A percentile compares a stretch with the other conserved stretches of the same genome.
phyloP scores from a whole-genome alignment of 768 basidiomycete genomes.

The Termitomyces titanicus region DNA sequence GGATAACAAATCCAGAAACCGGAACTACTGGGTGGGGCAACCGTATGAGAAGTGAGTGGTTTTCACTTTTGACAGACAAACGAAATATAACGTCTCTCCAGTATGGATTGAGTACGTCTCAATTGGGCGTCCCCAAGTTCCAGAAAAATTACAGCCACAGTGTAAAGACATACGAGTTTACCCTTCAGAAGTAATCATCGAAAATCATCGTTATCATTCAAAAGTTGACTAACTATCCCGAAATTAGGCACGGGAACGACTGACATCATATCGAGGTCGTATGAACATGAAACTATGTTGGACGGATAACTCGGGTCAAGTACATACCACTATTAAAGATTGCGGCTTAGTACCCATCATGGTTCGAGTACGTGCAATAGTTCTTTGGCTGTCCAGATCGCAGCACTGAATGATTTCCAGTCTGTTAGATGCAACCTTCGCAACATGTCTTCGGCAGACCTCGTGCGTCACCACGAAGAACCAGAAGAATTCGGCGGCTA shows the following conservation, averaged over 20 bases:
- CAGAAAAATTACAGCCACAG: slow-evolving; percentile 71
- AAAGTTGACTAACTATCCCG: slow-evolving; percentile 7
- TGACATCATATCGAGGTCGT: slow-evolving; percentile 87
- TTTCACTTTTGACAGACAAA: not conserved
- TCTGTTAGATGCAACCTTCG: slow-evolving; percentile 93
- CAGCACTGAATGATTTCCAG: slow-evolving; percentile 21
- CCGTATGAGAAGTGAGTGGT: slow-evolving; percentile 72
- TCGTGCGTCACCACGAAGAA: slow-evolving; percentile 91
- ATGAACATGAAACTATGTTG: slow-evolving; percentile 88
- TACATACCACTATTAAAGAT: slow-evolving; percentile 71
- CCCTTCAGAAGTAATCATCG: slow-evolving; percentile 72
- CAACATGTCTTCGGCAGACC: slow-evolving; percentile 76
- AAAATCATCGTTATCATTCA: not conserved
- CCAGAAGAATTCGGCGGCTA: slow-evolving; percentile 99
- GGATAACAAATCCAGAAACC: slow-evolving; percentile 47
- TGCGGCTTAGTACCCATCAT: slow-evolving; percentile 95
- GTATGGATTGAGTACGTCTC: slow-evolving; percentile 90
- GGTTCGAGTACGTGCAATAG: slow-evolving; percentile 72
- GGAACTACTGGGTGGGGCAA: slow-evolving; percentile 70
- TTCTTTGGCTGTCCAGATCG: not conserved
- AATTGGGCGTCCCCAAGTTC: slow-evolving; percentile 80
- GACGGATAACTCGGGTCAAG: slow-evolving; percentile 70
- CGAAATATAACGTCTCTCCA: slow-evolving; percentile 27
- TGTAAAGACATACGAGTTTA: slow-evolving; percentile 77
- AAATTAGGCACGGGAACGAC: slow-evolving; percentile 82